A percentile compares a stretch with the other conserved stretches of the same genome.
Evolutionary conservation across 495 filamentous ascomycete species (phyloP).

Genomic region (Astrocystis sublimbata): DNA sequence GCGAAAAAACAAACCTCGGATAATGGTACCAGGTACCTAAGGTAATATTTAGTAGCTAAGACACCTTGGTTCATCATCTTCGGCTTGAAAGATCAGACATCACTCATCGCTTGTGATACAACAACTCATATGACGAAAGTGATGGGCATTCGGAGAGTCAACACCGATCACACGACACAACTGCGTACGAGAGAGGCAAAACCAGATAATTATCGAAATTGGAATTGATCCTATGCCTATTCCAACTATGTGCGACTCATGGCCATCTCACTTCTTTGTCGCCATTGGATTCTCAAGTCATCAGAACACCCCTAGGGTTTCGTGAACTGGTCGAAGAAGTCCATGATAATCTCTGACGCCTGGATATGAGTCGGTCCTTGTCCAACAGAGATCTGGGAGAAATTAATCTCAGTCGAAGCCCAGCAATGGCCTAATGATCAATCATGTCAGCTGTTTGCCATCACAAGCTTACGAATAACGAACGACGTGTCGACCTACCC

Average conservation of each 20-base stretch:
- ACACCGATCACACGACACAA: no score
- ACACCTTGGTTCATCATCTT: no score
- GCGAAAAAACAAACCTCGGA: no score
- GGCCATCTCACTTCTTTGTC: neutral
- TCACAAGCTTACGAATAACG: neutral
- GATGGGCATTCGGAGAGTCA: no score
- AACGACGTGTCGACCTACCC: conserved; percentile 21
- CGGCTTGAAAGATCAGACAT: no score
- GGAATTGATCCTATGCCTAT: no score
- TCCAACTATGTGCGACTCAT: neutral
- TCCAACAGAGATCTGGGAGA: conserved; percentile 32
- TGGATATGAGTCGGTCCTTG: conserved; percentile 34
- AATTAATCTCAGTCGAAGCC: conserved; percentile 40
- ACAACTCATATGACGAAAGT: no score
- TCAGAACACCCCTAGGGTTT: conserved; percentile 22
- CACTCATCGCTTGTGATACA: no score
- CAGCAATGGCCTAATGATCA: conserved; percentile 30
- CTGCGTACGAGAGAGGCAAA: no score
- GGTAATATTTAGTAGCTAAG: no score
- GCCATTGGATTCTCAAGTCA: neutral
- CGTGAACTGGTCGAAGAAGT: conserved; percentile 34
- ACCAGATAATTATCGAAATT: no score
- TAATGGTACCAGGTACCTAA: no score
- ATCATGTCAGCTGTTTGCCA: conserved; percentile 11
- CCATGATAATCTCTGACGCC: conserved; percentile 34